phyloP scores from a whole-genome alignment of 306 rosid genomes.

The Mimosa bimucronata region DNA sequence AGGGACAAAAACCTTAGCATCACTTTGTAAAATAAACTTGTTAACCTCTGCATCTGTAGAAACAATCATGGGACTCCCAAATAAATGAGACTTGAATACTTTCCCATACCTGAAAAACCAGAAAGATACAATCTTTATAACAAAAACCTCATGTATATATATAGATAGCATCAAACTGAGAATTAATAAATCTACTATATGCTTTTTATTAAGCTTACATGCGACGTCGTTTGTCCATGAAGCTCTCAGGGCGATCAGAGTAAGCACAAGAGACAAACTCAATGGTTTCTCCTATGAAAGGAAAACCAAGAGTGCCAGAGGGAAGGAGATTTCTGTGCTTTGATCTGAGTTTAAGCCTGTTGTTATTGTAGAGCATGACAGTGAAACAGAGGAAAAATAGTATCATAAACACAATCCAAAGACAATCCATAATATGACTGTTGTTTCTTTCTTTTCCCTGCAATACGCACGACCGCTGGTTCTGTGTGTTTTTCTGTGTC shows the following conservation, averaged over 20 bases:
- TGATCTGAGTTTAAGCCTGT: slow-evolving; percentile 52
- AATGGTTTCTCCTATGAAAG: slow-evolving; percentile 87
- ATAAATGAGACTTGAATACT: slow-evolving; percentile 96
- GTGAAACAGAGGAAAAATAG: slow-evolving; percentile 47
- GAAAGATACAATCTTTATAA: not conserved
- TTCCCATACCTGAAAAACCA: slow-evolving; percentile 75
- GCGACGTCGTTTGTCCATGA: slow-evolving; percentile 75
- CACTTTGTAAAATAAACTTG: slow-evolving; percentile 85
- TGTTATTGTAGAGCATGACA: slow-evolving; percentile 53
- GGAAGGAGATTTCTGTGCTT: slow-evolving; percentile 60
- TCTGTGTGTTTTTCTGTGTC: slow-evolving; percentile 16
- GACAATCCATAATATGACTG: slow-evolving; percentile 63
- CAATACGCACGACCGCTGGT: slow-evolving; percentile 9
- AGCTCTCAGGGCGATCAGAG: slow-evolving; percentile 88
- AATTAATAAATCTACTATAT: not conserved
- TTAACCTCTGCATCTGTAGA: slow-evolving; percentile 93
- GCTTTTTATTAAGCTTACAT: slow-evolving; percentile 39
- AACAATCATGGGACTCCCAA: slow-evolving; percentile 87
- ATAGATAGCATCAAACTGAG: not conserved
- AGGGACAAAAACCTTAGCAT: slow-evolving; percentile 87
- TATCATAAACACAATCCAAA: slow-evolving; percentile 61
- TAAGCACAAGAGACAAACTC: slow-evolving; percentile 83
- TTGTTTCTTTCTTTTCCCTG: slow-evolving; percentile 11
- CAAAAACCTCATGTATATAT: not conserved
- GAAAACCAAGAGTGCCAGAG: slow-evolving; percentile 87